Percentiles rank a stretch among this genome's conserved stretches.
Evolutionary conservation across 768 basidiomycete species (phyloP).

Genomic region (Cytidiella melzeri): DNA sequence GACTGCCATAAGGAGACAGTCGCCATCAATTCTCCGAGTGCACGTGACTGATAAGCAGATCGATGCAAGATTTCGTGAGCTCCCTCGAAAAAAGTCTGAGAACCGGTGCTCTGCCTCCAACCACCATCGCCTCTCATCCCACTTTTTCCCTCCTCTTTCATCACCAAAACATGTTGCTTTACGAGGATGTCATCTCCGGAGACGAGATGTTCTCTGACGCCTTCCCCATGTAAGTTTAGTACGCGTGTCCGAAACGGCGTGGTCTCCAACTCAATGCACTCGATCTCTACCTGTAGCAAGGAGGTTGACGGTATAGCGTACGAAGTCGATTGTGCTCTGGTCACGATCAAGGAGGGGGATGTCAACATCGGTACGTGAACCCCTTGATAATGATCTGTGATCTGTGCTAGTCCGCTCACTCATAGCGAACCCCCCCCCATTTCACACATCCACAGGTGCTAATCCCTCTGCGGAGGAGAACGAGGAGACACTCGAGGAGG

Average conservation of each 20-base stretch:
- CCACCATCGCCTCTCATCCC: constrained; percentile 13
- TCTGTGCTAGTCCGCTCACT: too few species aligned
- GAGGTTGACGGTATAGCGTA: constrained; percentile 68
- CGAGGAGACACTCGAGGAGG: constrained; percentile 77
- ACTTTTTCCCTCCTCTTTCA: constrained; percentile 17
- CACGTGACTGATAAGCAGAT: constrained; percentile 27
- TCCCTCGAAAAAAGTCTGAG: constrained; percentile 12
- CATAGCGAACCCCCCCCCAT: too few species aligned
- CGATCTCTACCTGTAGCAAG: constrained; percentile 47
- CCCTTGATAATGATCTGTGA: too few species aligned
- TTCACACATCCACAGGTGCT: constrained; percentile 52
- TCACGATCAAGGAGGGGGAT: constrained; percentile 70
- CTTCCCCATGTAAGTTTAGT: constrained; percentile 69
- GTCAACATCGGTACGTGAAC: constrained; percentile 86
- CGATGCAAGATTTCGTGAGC: constrained; percentile 14
- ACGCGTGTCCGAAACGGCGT: too few species aligned
- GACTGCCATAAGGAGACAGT: too few species aligned
- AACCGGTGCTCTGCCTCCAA: constrained; percentile 9
- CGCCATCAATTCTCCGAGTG: too few species aligned
- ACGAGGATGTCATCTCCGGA: constrained; percentile 59
- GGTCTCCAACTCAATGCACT: too few species aligned
- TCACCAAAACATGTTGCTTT: constrained; percentile 59
- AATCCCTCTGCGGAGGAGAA: constrained; percentile 90
- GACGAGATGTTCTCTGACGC: constrained; percentile 97
- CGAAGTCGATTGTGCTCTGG: constrained; percentile 79